Evolutionary conservation across 1,139 yeast genomes (phyloP).

Genomic region (Taphrina confusa): DNA sequence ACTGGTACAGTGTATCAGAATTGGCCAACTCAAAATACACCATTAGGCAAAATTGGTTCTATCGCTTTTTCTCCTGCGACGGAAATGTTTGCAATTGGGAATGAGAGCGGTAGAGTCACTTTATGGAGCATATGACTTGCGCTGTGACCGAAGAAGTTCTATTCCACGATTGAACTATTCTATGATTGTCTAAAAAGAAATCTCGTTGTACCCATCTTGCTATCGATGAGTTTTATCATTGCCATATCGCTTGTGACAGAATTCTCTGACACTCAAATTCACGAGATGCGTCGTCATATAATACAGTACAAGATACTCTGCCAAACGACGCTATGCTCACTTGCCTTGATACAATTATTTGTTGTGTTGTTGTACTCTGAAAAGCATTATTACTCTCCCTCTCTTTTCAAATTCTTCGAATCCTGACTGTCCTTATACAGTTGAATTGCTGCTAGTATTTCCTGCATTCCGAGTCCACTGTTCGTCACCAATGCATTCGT

Average conservation of each 20-base stretch:
- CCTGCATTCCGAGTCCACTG: background rate
- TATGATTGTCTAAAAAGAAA: background rate
- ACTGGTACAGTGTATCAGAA: constrained; percentile 81
- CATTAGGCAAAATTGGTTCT: constrained; percentile 88
- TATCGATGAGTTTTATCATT: no score
- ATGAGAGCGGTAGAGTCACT: constrained; percentile 86
- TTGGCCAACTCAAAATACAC: constrained; percentile 98
- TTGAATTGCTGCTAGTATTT: background rate
- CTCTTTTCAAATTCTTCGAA: background rate
- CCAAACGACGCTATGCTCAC: no score
- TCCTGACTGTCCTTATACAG: background rate
- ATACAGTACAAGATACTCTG: no score
- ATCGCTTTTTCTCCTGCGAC: constrained; percentile 77
- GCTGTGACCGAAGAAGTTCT: no score
- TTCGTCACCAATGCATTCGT: background rate
- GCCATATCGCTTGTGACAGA: no score
- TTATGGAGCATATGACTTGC: constrained; percentile 66
- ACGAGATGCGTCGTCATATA: no score
- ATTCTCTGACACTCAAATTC: no score
- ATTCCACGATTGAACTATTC: background rate
- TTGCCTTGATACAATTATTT: no score
- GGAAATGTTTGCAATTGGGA: constrained; percentile 85
- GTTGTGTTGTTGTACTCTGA: no score
- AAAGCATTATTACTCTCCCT: no score
- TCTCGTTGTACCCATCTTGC: background rate